These are phyloP conservation scores for Colletotrichum limetticola DNA, from an alignment of 2,329 filamentous ascomycete species.

Conservation along the genomic window DNA sequence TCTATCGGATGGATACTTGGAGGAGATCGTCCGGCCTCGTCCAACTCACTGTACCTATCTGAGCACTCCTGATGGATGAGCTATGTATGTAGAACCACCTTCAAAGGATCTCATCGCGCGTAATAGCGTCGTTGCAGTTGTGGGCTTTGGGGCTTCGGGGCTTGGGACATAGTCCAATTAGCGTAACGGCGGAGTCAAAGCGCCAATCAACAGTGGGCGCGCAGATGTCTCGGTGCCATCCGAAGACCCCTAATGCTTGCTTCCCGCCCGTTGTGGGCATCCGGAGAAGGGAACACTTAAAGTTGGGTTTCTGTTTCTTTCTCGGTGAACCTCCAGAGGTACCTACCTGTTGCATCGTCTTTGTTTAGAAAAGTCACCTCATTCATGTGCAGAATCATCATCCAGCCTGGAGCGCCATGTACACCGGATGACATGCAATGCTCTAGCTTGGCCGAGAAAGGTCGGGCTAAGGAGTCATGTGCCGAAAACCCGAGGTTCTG, in stretches of 20 bases:
- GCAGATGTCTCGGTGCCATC: constrained; percentile 6
- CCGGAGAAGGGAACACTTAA: neutral
- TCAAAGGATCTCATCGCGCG: neutral
- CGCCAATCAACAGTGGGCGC: neutral
- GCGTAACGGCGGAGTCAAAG: neutral
- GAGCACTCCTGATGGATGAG: no score
- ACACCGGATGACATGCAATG: neutral
- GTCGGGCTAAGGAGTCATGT: neutral
- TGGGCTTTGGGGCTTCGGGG: neutral
- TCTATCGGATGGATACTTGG: neutral
- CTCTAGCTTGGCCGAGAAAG: neutral
- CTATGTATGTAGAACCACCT: no score
- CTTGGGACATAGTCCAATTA: neutral
- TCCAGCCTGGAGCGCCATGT: neutral
- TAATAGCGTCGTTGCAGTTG: neutral
- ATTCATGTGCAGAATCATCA: neutral
- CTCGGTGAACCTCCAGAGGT: neutral
- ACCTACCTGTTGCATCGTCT: neutral
- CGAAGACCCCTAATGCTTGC: constrained; percentile 26
- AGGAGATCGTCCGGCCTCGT: fast-evolving
- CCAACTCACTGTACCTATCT: no score
- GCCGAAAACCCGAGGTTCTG: neutral
- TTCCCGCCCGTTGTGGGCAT: neutral
- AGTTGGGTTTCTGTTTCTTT: neutral
- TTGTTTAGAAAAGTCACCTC: neutral